A percentile compares a stretch with the other conserved stretches of the same genome.
Conservation (phyloP, 352 stramenopile genomes). For the Globisporangium emineosum region DNA sequence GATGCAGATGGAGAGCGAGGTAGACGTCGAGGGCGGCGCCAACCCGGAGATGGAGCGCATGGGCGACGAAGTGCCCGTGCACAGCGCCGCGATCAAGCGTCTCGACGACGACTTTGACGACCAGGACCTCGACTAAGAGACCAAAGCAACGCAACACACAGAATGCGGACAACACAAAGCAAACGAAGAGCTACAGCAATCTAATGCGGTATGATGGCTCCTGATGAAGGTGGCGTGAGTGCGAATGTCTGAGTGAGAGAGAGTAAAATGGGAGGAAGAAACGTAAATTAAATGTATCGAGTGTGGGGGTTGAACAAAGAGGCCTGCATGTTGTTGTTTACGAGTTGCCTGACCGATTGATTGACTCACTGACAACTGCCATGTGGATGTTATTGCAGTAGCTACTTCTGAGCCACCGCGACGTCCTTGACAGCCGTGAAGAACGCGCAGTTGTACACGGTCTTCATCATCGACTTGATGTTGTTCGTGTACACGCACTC, state of each 20-base stretch:
- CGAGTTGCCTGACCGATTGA: neutral
- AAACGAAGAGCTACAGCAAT: neutral
- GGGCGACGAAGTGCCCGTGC: conserved; percentile 62
- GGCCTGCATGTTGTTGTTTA: neutral
- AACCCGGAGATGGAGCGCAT: conserved; percentile 56
- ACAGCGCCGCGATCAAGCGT: conserved; percentile 46
- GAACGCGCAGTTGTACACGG: conserved; percentile 79
- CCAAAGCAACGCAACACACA: neutral
- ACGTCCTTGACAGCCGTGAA: conserved; percentile 84
- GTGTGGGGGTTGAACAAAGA: neutral
- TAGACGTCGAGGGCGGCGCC: conserved; percentile 42
- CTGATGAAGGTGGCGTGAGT: too few species aligned
- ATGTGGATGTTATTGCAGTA: neutral
- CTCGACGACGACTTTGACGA: conserved; percentile 78
- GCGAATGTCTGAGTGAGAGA: neutral
- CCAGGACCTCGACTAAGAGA: conserved; percentile 59
- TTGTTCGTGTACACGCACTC: conserved; percentile 88
- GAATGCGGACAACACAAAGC: neutral
- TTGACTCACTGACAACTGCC: neutral
- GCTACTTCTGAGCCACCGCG: conserved; percentile 14
- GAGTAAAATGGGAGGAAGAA: neutral
- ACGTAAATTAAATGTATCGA: conserved; percentile 8
- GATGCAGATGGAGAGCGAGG: conserved; percentile 70
- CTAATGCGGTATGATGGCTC: too few species aligned
- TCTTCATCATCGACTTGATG: conserved; percentile 85